Conservation (phyloP, 169 alveolate species). For the Eimeria brunetti region DNA sequence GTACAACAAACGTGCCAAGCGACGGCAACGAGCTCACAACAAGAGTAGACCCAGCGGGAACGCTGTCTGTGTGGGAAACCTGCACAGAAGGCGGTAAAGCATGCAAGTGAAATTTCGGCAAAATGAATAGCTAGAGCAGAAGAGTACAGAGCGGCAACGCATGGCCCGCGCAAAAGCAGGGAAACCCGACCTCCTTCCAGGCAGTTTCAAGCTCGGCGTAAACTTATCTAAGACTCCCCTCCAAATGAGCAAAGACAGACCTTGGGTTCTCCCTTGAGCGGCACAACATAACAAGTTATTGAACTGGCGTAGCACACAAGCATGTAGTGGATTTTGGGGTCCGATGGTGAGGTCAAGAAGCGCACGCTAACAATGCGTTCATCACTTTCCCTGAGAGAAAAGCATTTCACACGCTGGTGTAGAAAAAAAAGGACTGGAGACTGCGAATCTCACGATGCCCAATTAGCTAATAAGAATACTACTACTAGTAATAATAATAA, state of each 20-base stretch:
- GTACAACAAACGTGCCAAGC: slow-evolving; percentile 64
- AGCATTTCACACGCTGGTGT: background rate
- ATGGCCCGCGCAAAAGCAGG: background rate
- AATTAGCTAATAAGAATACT: no score
- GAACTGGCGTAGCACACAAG: slow-evolving; percentile 50
- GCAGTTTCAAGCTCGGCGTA: background rate
- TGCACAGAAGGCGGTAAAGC: background rate
- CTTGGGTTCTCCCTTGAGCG: slow-evolving; percentile 62
- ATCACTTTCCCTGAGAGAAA: slow-evolving; percentile 26
- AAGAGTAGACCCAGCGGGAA: slow-evolving; percentile 32
- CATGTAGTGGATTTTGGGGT: slow-evolving; percentile 46
- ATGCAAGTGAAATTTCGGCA: background rate
- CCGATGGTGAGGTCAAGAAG: slow-evolving; percentile 49
- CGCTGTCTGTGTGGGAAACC: slow-evolving; percentile 60
- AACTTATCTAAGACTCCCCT: background rate
- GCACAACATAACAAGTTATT: slow-evolving; percentile 25
- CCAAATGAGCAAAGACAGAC: background rate
- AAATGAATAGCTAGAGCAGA: background rate
- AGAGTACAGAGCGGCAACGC: background rate
- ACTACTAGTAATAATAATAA: no score
- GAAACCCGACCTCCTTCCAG: background rate
- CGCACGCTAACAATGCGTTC: slow-evolving; percentile 42
- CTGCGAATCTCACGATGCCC: background rate
- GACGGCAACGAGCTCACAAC: slow-evolving; percentile 65
- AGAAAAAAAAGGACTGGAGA: background rate